Conservation (phyloP, 805 yeast genomes). For the Teunomyces pallodes region DNA sequence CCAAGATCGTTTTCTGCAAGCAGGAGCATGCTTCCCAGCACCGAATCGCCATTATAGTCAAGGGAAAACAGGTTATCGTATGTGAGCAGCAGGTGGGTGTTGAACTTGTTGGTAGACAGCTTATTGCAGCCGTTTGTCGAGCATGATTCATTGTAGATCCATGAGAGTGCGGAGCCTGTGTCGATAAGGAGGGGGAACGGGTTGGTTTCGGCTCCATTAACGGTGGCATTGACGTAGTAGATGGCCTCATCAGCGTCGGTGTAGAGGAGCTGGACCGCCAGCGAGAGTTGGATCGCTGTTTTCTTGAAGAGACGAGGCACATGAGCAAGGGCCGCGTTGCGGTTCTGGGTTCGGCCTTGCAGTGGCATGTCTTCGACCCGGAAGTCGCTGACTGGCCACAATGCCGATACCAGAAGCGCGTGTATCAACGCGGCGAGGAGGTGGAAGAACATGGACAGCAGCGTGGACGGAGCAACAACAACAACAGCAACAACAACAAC, state of each 20-base stretch:
- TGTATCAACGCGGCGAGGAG: background rate
- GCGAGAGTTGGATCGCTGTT: background rate
- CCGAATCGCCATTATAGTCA: constrained; percentile 52
- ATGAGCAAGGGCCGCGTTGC: no score
- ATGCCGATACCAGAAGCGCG: background rate
- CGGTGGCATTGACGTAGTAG: constrained; percentile 11
- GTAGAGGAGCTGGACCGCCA: constrained; percentile 6
- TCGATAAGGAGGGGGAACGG: constrained; percentile 55
- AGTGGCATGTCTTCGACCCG: constrained; percentile 7
- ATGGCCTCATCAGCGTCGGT: constrained; percentile 12
- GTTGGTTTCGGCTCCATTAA: constrained; percentile 21
- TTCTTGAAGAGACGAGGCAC: no score
- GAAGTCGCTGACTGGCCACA: constrained; percentile 13
- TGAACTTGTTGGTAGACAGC: constrained; percentile 23
- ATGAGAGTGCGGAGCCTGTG: constrained; percentile 63
- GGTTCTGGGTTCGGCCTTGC: background rate
- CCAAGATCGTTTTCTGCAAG: constrained; percentile 25
- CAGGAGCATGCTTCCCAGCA: constrained; percentile 47
- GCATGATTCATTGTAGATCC: constrained; percentile 60
- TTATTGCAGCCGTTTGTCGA: constrained; percentile 39
- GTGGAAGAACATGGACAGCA: no score
- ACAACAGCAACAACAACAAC: background rate
- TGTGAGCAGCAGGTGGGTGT: constrained; percentile 12
- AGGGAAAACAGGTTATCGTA: constrained; percentile 41
- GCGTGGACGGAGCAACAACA: background rate